Evolutionary conservation across 495 filamentous ascomycete genomes (phyloP), one percentile per base, ranked within the genome.

Genomic region (Durotheca rogersii): DNA sequence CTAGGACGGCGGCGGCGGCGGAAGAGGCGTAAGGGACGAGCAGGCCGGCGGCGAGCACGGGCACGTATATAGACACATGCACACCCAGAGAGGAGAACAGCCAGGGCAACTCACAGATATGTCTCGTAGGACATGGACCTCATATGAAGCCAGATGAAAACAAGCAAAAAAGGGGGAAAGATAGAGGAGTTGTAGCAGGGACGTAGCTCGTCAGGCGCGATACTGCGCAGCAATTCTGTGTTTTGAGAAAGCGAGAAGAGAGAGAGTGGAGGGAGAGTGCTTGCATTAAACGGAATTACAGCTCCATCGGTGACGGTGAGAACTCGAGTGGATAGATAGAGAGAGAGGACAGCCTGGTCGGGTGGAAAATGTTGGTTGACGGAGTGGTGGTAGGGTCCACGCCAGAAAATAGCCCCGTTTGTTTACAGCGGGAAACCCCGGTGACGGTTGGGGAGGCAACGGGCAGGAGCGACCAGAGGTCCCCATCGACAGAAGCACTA

Each of bases 391-490:
- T 27, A 27, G 23, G 23, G 51, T 56, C 47, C 46, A 52, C 45
- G 35, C 23, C 14, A 25, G 23, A 56, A 53, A 55, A 45, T 46
- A 52, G 51, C 52, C 34, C 49, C 49, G 32, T 60, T 58, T 57
- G 53, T 56, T 53, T 60, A 56, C 36, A 51, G 50, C 19, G 48
- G 62, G 49, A 53, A 48, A 58, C 36, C 7, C 27, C 31, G 35
- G 47, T 18, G 14, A 31, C 33, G 51, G 62, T 66, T 63, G 62
- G 53, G 27, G 53, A 51, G 53, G 62, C 62, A 65, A 65, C 62
- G 30, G 41, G 33, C 29, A 23, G n/a, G 23, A 42, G 14, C 16
- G 31, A n/a, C 35, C 12, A 36, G 5, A 14, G 5, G 16, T 36
- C n/a, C n/a, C n/a, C n/a, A n/a, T n/a, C n/a, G n/a, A n/a, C n/a